These are phyloP conservation scores for Aegilops tauschii DNA, from an alignment of 176 grass and related monocot genomes.

Conservation along the genomic window DNA sequence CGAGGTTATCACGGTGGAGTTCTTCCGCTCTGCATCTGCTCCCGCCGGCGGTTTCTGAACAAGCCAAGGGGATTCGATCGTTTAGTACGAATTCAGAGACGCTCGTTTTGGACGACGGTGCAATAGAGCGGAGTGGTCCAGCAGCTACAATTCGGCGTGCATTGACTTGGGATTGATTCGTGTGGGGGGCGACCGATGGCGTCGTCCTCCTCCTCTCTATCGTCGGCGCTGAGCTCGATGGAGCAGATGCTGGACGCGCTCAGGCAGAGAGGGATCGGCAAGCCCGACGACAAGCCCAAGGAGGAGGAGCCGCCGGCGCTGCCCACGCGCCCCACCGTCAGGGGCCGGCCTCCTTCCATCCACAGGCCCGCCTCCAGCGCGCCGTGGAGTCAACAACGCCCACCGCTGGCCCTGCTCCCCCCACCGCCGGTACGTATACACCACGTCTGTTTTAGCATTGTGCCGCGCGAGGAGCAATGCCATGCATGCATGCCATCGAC, in stretches of 20 bases:
- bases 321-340: constrained; percentile 35
- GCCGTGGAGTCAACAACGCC: neutral
- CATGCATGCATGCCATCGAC: neutral
- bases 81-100: neutral
- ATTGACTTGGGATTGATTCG: neutral
- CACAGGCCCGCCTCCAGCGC: neutral
- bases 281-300: constrained; percentile 41
- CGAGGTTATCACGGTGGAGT: neutral
- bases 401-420: neutral
- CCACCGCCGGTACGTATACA: neutral
- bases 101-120: neutral
- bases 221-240: constrained; percentile 48
- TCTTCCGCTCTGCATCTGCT: neutral
- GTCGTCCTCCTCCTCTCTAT: constrained; percentile 14
- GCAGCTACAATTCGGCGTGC: neutral
- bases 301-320: constrained; percentile 41
- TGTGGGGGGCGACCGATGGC: neutral
- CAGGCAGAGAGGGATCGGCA: constrained; percentile 46
- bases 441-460: neutral
- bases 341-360: constrained; percentile 29
- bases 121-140: neutral
- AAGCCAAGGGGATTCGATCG: neutral
- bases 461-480: neutral
- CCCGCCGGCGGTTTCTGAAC: neutral
- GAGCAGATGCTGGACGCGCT: constrained; percentile 61